These are phyloP conservation scores for Westerdykella aurantiaca DNA, from an alignment of 2,329 filamentous ascomycete species.

Conservation along the genomic window DNA sequence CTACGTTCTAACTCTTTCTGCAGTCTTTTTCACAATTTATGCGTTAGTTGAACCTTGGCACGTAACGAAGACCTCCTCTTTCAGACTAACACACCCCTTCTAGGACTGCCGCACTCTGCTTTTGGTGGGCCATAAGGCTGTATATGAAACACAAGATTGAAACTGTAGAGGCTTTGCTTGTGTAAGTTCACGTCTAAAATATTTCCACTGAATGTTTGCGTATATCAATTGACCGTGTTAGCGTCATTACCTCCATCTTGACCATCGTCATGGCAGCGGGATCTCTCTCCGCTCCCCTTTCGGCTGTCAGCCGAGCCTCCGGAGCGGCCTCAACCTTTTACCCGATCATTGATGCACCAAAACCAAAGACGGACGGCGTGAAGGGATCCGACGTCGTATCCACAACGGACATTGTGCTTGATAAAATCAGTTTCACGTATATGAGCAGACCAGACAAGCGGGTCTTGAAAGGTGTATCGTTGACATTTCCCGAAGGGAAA, in stretches of 20 bases:
- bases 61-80: neutral
- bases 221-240: constrained; percentile 4
- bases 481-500: constrained; percentile 79
- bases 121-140: constrained; percentile 22
- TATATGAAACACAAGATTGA: constrained; percentile 11
- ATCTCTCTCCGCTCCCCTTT: constrained; percentile 14
- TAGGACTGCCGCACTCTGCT: constrained; percentile 21
- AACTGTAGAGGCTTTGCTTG: constrained; percentile 14
- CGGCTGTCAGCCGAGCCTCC: constrained; percentile 12
- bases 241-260: constrained; percentile 20
- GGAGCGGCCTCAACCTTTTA: constrained; percentile 19
- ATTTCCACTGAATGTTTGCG: neutral
- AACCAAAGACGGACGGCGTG: constrained; percentile 9
- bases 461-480: constrained; percentile 74
- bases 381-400: constrained; percentile 9
- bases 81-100: constrained; percentile 1
- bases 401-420: constrained; percentile 19
- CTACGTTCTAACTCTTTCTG: constrained; percentile 1
- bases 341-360: constrained; percentile 20
- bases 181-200: constrained; percentile 7
- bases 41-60: constrained; percentile 8
- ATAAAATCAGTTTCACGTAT: constrained; percentile 22
- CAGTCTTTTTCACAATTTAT: constrained; percentile 22
- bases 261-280: constrained; percentile 16
- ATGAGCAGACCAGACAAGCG: constrained; percentile 64